phyloP scores from a whole-genome alignment of 768 basidiomycete species.

The Pisolithus marmoratus region DNA sequence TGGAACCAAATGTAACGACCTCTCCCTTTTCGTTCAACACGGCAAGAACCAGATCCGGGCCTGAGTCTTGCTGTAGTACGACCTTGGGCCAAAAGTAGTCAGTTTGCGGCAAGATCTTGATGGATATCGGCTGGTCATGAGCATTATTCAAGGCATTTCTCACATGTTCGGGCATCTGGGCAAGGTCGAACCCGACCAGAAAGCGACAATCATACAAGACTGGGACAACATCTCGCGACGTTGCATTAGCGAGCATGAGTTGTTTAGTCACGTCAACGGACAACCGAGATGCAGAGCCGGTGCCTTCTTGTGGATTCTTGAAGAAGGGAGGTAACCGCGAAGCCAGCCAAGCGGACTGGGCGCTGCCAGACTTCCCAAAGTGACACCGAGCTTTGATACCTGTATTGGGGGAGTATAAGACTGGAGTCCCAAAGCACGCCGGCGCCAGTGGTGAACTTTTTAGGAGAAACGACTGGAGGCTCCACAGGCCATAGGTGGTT shows the following conservation, averaged over 20 bases:
- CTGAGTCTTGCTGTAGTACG: conserved; percentile 20
- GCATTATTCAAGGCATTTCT: conserved; percentile 19
- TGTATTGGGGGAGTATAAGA: conserved; percentile 27
- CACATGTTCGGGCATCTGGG: conserved; percentile 37
- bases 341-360: conserved; percentile 54
- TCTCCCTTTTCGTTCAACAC: conserved; percentile 8
- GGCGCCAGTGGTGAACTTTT: conserved; percentile 49
- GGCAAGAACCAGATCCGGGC: conserved; percentile 20
- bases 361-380: conserved; percentile 9
- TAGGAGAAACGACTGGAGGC: conserved; percentile 17
- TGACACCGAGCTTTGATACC: conserved; percentile 13
- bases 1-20: conserved; percentile 5
- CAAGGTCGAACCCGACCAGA: conserved; percentile 41
- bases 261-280: conserved; percentile 39
- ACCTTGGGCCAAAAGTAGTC: conserved; percentile 48
- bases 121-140: conserved; percentile 17
- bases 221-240: conserved; percentile 21
- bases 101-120: conserved; percentile 33
- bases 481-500: conserved; percentile 40
- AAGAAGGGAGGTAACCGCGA: conserved; percentile 47
- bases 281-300: conserved; percentile 23
- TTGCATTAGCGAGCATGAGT: conserved; percentile 10
- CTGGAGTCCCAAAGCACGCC: conserved; percentile 63
- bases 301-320: conserved; percentile 24
- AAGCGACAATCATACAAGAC: conserved; percentile 67